phyloP scores from a whole-genome alignment of 129 eudicot genomes.

The sunflower (Helianthus annuus) region HanXRQr2.0-SUNRISE NC_035436.2:160425887-160426386 shows the following conservation, averaged over 20 bases:
- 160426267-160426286: too few relatives aligned
- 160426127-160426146: not conserved
- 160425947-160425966: slow-evolving; percentile 21
- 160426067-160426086: slow-evolving; percentile 20
- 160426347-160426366: too few relatives aligned
- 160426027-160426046: slow-evolving; percentile 33
- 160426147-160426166: not conserved
- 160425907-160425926: not conserved
- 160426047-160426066: slow-evolving; percentile 29
- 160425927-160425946: slow-evolving; percentile 7
- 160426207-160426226: too few relatives aligned
- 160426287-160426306: too few relatives aligned
- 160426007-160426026: slow-evolving; percentile 23
- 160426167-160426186: not conserved
- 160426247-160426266: too few relatives aligned
- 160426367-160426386: too few relatives aligned
- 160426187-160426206: too few relatives aligned
- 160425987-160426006: slow-evolving; percentile 39
- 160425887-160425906: not conserved
- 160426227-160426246: too few relatives aligned
- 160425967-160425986: slow-evolving; percentile 32
- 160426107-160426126: not conserved
- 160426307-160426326: too few relatives aligned
- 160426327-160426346: too few relatives aligned
- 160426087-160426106: not conserved